Evolutionary conservation across 148 eudicot genomes (phyloP).

Genomic region (Persicaria maculosa): DNA sequence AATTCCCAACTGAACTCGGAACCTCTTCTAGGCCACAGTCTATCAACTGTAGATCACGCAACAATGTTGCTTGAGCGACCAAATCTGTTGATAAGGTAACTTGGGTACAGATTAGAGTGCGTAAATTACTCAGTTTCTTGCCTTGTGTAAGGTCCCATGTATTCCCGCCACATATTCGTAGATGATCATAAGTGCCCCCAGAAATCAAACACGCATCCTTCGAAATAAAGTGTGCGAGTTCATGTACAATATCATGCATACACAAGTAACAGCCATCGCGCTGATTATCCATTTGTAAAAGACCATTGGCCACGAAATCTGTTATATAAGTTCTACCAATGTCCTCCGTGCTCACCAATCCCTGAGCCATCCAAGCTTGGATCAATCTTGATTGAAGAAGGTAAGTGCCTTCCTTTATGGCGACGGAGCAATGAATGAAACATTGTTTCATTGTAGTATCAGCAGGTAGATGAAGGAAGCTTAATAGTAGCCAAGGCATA

Average conservation of each 20-base stretch:
- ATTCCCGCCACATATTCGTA: background rate
- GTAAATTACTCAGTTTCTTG: background rate
- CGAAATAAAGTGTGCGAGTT: background rate
- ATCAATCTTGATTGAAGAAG: background rate
- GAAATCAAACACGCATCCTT: background rate
- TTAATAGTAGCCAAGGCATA: slow-evolving; percentile 5
- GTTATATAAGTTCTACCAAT: background rate
- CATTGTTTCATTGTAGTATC: background rate
- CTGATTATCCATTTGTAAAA: background rate
- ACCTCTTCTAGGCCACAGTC: background rate
- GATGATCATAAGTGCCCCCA: background rate
- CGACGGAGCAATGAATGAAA: slow-evolving; percentile 7
- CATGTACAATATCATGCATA: slow-evolving; percentile 9
- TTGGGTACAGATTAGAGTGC: background rate
- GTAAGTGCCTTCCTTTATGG: background rate
- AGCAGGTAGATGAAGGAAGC: background rate
- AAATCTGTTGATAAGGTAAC: background rate
- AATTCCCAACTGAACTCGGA: background rate
- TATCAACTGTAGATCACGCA: background rate
- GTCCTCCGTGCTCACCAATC: background rate
- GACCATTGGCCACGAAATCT: background rate
- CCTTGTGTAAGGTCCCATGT: background rate
- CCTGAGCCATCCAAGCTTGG: slow-evolving; percentile 9
- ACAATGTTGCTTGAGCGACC: background rate
- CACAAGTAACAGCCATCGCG: background rate